Percentiles rank a stretch among this genome's conserved stretches.
Conservation (phyloP, 2,329 filamentous ascomycete species). For the Fusarium protoensiforme region DNA sequence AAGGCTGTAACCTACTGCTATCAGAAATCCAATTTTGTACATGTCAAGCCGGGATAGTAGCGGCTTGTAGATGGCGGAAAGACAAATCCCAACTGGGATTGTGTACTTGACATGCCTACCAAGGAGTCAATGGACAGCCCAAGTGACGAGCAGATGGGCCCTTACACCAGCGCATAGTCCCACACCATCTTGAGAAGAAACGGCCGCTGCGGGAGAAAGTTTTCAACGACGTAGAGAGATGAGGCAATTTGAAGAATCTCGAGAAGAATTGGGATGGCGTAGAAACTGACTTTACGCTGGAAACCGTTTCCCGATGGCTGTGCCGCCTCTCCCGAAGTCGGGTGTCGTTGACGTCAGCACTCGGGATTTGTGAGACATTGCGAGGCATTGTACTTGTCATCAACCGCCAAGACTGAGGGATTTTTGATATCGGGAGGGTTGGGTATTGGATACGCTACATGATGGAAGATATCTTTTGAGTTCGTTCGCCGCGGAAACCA, state of each 20-base stretch:
- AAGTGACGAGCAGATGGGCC: background rate
- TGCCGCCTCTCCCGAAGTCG: slow-evolving; percentile 14
- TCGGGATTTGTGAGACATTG: slow-evolving; percentile 8
- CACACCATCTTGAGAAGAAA: slow-evolving; percentile 35
- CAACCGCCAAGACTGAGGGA: background rate
- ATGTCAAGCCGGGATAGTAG: slow-evolving; percentile 32
- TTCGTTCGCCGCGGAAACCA: background rate
- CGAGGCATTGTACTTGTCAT: slow-evolving; percentile 20
- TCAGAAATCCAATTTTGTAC: slow-evolving; percentile 29
- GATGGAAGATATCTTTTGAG: too few species aligned
- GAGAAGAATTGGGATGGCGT: background rate
- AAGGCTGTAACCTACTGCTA: slow-evolving; percentile 10
- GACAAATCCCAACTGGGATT: slow-evolving; percentile 28
- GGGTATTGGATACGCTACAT: background rate
- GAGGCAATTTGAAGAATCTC: background rate
- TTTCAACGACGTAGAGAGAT: background rate
- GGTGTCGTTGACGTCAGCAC: slow-evolving; percentile 37
- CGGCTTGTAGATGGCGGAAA: slow-evolving; percentile 26
- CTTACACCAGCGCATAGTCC: slow-evolving; percentile 41
- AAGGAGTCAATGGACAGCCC: background rate
- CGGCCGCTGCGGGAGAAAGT: background rate
- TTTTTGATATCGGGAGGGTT: background rate
- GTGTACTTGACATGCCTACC: slow-evolving; percentile 38
- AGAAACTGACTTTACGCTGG: background rate
- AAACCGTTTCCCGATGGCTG: background rate